phyloP scores from a whole-genome alignment of 2,329 filamentous ascomycete species.

The Microascus cirrosus region DNA sequence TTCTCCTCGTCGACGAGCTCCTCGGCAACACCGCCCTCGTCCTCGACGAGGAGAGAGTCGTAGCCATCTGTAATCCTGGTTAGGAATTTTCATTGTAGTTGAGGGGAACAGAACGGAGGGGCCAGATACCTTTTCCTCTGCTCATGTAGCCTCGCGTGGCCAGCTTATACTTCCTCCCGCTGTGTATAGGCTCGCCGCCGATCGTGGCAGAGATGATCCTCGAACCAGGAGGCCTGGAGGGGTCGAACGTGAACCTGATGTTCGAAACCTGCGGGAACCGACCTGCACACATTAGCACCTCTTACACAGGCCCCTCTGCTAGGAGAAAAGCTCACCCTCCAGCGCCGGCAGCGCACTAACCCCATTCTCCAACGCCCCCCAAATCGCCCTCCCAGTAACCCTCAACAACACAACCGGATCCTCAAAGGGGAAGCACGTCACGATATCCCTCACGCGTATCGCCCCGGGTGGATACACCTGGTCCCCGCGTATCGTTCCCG shows the following conservation, averaged over 20 bases:
- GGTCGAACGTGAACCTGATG: constrained; percentile 65
- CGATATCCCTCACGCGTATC: constrained; percentile 67
- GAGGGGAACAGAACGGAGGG: background rate
- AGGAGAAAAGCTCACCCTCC: constrained; percentile 40
- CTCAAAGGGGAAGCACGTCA: constrained; percentile 86
- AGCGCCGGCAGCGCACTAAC: constrained; percentile 72
- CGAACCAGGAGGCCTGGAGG: constrained; percentile 43
- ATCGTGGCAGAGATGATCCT: constrained; percentile 55
- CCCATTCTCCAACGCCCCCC: constrained; percentile 75
- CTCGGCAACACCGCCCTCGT: constrained; percentile 64
- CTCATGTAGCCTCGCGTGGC: constrained; percentile 84
- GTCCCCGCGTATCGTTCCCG: constrained; percentile 78
- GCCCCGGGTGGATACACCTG: constrained; percentile 78
- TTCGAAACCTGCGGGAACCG: constrained; percentile 82
- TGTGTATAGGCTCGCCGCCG: constrained; percentile 48
- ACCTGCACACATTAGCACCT: constrained; percentile 14
- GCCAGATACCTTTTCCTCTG: constrained; percentile 53
- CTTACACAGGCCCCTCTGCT: background rate
- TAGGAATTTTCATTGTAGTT: background rate
- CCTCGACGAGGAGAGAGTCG: constrained; percentile 60
- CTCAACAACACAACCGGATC: constrained; percentile 74
- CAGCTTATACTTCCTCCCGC: constrained; percentile 55
- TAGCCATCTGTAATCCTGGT: constrained; percentile 52
- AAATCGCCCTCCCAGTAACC: constrained; percentile 59
- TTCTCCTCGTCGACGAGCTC: constrained; percentile 79